A percentile compares a stretch with the other conserved stretches of the same genome.
Conservation (phyloP, 768 basidiomycete genomes). For the Porphyrellus cyaneotinctus region DNA sequence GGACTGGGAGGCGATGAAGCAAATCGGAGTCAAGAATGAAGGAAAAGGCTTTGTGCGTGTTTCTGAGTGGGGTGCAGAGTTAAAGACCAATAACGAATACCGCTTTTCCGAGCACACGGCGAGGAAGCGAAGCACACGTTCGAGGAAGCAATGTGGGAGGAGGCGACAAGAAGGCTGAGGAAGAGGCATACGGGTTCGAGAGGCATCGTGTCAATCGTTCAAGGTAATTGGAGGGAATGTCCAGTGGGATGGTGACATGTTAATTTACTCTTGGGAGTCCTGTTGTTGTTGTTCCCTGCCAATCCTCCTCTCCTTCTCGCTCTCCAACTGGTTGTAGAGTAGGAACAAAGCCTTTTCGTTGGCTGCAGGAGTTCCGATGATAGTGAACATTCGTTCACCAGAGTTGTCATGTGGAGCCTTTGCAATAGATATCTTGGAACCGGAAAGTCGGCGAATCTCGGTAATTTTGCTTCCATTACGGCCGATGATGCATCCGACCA, state of each 20-base stretch:
- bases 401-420: constrained; percentile 99
- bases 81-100: constrained; percentile 22
- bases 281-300: constrained; percentile 80
- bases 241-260: not conserved
- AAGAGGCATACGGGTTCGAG: constrained; percentile 24
- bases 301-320: constrained; percentile 91
- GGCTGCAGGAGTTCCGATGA: constrained; percentile 91
- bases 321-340: constrained; percentile 95
- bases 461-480: constrained; percentile 98
- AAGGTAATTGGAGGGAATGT: constrained; percentile 4
- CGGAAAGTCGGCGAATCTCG: constrained; percentile 96
- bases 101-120: constrained; percentile 14
- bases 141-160: constrained; percentile 10
- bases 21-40: constrained; percentile 29
- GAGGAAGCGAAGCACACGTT: constrained; percentile 10
- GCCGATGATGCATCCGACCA: constrained; percentile 97
- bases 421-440: constrained; percentile 97
- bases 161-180: constrained; percentile 29
- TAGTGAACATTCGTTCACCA: constrained; percentile 99
- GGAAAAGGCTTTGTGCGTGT: constrained; percentile 18
- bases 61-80: constrained; percentile 24
- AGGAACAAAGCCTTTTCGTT: constrained; percentile 98
- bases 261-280: constrained; percentile 50
- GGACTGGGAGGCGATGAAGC: constrained; percentile 14
- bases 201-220: constrained; percentile 16